Conservation (phyloP, 306 rosid species). For the Spatholobus suberectus region DNA sequence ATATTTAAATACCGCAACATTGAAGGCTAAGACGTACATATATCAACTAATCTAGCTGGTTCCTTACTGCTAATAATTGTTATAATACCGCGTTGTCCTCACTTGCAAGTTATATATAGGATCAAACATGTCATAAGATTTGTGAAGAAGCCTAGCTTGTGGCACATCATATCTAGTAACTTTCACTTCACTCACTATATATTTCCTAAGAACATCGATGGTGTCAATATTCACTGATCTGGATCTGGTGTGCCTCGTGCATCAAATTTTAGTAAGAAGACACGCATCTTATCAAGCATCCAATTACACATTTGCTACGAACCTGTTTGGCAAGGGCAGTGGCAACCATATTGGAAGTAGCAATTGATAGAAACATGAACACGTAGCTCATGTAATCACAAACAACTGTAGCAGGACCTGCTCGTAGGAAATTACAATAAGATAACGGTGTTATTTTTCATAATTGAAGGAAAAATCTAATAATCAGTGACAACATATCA, state of each 20-base stretch:
- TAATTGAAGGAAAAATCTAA: background rate
- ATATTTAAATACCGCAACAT: slow-evolving; percentile 4
- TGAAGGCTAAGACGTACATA: background rate
- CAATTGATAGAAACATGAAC: slow-evolving; percentile 93
- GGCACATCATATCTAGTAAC: background rate
- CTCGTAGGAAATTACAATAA: slow-evolving; percentile 6
- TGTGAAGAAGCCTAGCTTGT: background rate
- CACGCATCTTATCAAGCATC: background rate
- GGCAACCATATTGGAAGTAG: slow-evolving; percentile 97
- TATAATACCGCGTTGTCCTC: background rate
- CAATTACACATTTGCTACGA: slow-evolving; percentile 3
- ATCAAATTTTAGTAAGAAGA: background rate
- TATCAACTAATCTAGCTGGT: slow-evolving; percentile 11
- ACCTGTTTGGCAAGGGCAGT: slow-evolving; percentile 89
- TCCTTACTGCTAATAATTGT: background rate
- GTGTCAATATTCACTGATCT: background rate
- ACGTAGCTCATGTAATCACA: slow-evolving; percentile 78
- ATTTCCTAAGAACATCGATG: background rate
- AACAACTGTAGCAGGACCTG: slow-evolving; percentile 90
- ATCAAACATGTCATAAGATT: background rate
- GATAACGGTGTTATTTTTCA: background rate
- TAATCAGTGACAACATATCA: background rate
- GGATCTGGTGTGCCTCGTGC: background rate
- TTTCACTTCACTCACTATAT: background rate
- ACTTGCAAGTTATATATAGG: background rate